Evolutionary conservation across 208 protist species (phyloP).

Genomic region (Leishmania lainsoni): DNA sequence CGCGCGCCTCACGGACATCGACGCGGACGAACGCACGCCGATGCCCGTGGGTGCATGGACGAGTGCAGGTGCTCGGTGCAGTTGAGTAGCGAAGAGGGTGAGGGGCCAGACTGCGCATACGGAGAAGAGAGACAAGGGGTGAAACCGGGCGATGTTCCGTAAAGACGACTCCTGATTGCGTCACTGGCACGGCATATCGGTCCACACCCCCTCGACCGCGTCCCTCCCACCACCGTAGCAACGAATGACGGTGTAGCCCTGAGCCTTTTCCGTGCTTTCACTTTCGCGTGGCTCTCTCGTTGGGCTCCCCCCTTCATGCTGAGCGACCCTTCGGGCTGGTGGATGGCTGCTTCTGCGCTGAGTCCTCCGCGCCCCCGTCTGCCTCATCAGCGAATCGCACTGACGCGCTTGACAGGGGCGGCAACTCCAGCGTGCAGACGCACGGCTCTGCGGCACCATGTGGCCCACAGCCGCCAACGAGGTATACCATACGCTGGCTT

Average conservation of each 20-base stretch:
- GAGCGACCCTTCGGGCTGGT: background rate
- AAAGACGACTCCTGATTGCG: background rate
- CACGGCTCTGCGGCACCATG: constrained; percentile 8
- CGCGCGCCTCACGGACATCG: background rate
- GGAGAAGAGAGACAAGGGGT: background rate
- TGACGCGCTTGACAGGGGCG: constrained; percentile 13
- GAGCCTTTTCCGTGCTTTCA: background rate
- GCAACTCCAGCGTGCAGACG: constrained; percentile 19
- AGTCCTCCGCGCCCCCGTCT: background rate
- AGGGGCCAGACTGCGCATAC: background rate
- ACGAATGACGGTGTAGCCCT: background rate
- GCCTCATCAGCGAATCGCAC: constrained; percentile 10
- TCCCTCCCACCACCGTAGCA: background rate
- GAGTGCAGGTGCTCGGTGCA: background rate
- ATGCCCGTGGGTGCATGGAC: background rate
- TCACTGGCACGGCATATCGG: background rate
- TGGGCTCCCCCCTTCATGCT: background rate
- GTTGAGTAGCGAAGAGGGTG: background rate
- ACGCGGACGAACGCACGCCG: background rate
- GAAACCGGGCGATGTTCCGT: background rate
- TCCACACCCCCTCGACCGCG: background rate
- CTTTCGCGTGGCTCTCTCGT: too few relatives aligned
- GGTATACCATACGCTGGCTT: constrained; percentile 44
- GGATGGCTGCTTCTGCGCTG: background rate
- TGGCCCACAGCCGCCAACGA: constrained; percentile 47